Base-by-base conservation (phyloP, 805 yeast genomes). In the Wickerhamiella occidentalis region DNA sequence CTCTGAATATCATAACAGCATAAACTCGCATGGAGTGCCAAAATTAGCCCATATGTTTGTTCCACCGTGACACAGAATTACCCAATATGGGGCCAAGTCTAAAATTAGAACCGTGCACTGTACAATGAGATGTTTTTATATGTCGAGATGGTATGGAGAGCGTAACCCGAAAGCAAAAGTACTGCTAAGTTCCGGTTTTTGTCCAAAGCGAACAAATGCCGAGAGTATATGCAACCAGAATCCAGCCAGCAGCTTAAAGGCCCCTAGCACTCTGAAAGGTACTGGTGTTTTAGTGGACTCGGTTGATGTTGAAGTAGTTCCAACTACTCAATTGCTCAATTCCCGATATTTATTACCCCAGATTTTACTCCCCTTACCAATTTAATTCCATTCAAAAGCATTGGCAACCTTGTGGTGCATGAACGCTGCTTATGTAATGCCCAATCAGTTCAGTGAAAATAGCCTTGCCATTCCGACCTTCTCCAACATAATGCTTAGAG, bases 401-500 rank as follows among this genome's bases (percentile, higher is more conserved):
- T 33, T 33, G 38, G 26, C 26, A 23, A 33, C 15, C 18, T 33
- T 15, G 15, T 11, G 11, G 13, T 30, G 38, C 38, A 33, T 15
- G 15, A 29, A 6, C 6, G 6, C 18, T 33, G 38, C 9, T 33
- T 33, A 33, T 17, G n/a, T 40, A 21, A 40, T 25, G 30, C 21
- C 44, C 44, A 40, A 40, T 40, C 44, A 40, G 7, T 23, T 22
- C 19, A n/a, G 19, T 23, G 11, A 40, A 29, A 23, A 23, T 23
- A 23, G 30, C 25, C 33, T 25, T 40, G 44, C 29, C 44, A 13
- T 40, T 40, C 42, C n/a, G 17, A 19, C 41, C n/a, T 25, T 40
- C 22, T 40, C 44, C 44, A 45, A 36, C 35, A 33, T 29, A 9
- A 45, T 45, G 48, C 42, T 45, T 26, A 45, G 48, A 45, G 43